phyloP scores from a whole-genome alignment of 768 basidiomycete genomes.

The Boletus edulis region DNA sequence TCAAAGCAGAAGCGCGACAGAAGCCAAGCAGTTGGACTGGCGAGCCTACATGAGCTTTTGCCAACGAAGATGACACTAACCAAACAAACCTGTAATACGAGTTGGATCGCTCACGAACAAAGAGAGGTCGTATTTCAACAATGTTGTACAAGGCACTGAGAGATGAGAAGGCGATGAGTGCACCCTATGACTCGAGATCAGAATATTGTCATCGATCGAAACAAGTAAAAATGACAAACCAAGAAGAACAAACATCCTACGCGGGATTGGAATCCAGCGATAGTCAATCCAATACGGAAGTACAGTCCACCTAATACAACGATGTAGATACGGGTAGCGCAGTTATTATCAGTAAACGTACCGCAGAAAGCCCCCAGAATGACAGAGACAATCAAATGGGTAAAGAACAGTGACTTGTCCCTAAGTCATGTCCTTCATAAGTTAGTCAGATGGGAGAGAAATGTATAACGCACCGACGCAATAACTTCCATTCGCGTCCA shows the following conservation, averaged over 20 bases:
- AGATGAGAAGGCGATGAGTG: conserved; percentile 87
- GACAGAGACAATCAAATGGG: conserved; percentile 69
- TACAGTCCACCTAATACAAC: conserved; percentile 70
- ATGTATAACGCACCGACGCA: conserved; percentile 50
- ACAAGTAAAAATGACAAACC: conserved; percentile 35
- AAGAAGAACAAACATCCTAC: conserved; percentile 96
- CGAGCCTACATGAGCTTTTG: not conserved
- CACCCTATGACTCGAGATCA: conserved; percentile 50
- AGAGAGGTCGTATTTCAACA: conserved; percentile 78
- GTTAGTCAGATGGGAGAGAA: not conserved
- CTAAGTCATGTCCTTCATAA: conserved; percentile 33
- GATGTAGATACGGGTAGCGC: not conserved
- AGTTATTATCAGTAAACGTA: conserved; percentile 28
- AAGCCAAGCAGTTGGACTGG: conserved; percentile 86
- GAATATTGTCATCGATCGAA: not conserved
- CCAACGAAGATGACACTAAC: not conserved
- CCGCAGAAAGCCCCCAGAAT: conserved; percentile 86
- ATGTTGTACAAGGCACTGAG: conserved; percentile 89
- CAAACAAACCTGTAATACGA: conserved; percentile 72
- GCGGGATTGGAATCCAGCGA: conserved; percentile 91
- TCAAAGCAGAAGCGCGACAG: conserved; percentile 88
- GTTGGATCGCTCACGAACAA: conserved; percentile 85
- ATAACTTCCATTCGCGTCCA: conserved; percentile 81
- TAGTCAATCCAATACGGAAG: conserved; percentile 72
- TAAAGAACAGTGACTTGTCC: conserved; percentile 79